These are phyloP conservation scores for Candida loeiensis DNA, from an alignment of 805 yeast species.

Conservation along the genomic window DNA sequence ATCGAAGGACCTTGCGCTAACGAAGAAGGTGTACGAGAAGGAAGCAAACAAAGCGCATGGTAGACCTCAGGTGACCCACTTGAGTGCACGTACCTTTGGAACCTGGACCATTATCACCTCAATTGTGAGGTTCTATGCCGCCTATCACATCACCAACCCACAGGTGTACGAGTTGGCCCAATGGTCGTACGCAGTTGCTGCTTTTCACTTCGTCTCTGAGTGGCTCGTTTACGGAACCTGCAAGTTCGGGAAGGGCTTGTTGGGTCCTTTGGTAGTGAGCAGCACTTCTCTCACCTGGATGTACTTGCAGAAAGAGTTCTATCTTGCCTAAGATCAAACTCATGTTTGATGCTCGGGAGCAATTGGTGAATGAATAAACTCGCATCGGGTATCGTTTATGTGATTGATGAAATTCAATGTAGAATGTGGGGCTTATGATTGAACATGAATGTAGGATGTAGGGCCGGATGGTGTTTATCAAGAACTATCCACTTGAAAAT, in stretches of 20 bases:
- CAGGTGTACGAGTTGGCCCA: conserved; percentile 76
- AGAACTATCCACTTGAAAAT: too few relatives aligned
- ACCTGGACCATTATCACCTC: conserved; percentile 94
- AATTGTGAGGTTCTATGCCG: conserved; percentile 81
- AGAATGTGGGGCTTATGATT: too few relatives aligned
- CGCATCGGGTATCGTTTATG: too few relatives aligned
- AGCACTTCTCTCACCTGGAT: conserved; percentile 77
- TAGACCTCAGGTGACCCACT: conserved; percentile 35
- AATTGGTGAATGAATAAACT: too few relatives aligned
- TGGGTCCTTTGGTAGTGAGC: conserved; percentile 82
- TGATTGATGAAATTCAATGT: too few relatives aligned
- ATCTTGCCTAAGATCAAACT: conserved; percentile 24
- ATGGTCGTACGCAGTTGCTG: conserved; percentile 79
- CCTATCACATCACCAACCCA: conserved; percentile 61
- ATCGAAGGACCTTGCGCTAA: conserved; percentile 62
- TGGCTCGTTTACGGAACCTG: conserved; percentile 79
- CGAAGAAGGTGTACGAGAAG: conserved; percentile 71
- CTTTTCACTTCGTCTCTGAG: conserved; percentile 77
- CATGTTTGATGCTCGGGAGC: too few relatives aligned
- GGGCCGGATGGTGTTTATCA: too few relatives aligned
- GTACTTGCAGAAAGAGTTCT: conserved; percentile 65
- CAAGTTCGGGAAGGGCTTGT: conserved; percentile 79
- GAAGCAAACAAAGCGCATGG: conserved; percentile 21
- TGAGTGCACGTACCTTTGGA: conserved; percentile 96
- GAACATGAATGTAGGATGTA: too few relatives aligned